Evolutionary conservation across 345 rosid species (phyloP), one percentile per base, ranked within the genome.

Genomic region (Populus alba): DNA sequence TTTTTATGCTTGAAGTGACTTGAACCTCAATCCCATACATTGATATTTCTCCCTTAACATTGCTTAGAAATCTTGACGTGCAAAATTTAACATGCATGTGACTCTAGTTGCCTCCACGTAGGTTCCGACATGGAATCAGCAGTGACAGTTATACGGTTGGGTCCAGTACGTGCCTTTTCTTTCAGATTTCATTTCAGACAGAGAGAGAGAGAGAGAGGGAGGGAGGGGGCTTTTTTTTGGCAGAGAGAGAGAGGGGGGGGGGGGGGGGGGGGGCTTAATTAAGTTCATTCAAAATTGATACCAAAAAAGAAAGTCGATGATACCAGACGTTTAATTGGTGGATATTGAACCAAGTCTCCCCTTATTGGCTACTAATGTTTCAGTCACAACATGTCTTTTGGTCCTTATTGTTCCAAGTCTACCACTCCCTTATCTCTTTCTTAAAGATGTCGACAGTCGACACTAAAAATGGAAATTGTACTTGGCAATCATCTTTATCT

Each of bases 391-490:
- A 38, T 38, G 75, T 83, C 77, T 78, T 78, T 80, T 87, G 90
- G 90, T 79, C 77, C 86, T 85, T 79, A 22, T 85, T 74, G 76
- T 43, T 78, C 87, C 86, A 87, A 82, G 88, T 85, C 80, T 68
- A 61, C 10, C 43, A 1, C 75, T 35, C 27, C 79, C 79, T 80
- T 73, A 78, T 78, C 80, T 75, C 77, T 39, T 74, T 11, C 20
- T 17, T 45, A 13, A 17, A 16, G 49, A 35, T 61, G 33, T 66
- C 57, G 18, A 61, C 47, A 16, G 33, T 66, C 57, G 15, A 61
- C 47, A 16, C 75, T 8, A 31, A 27, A 15, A 72, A 63, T 5
- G 79, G 78, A 68, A 68, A n/a, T 0, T 59, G 63, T 59, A 78
- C 38, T 23, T 33, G 0, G 1, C 20, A 1, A 73, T 3, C 11